A percentile compares a stretch with the other conserved stretches of the same genome.
Conservation (phyloP, 805 yeast genomes). For the Middelhovenomyces tepae region DNA sequence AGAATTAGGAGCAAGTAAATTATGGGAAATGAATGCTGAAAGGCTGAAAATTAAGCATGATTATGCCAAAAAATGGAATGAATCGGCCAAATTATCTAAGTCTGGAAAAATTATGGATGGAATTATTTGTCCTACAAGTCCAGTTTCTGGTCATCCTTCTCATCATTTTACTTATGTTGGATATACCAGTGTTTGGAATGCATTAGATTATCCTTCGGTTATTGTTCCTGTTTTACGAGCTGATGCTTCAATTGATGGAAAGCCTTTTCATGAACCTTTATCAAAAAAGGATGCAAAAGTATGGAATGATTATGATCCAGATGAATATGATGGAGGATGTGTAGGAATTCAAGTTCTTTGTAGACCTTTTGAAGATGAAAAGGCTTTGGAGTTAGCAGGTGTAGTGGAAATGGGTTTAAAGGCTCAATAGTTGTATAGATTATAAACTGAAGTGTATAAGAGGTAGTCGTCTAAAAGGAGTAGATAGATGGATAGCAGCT, state of each 20-base stretch:
- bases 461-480: too few species aligned
- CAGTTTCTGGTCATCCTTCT: slow-evolving; percentile 18
- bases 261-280: slow-evolving; percentile 12
- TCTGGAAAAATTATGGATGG: slow-evolving; percentile 40
- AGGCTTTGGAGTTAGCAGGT: slow-evolving; percentile 35
- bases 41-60: slow-evolving; percentile 25
- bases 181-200: too few species aligned
- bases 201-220: slow-evolving; percentile 11
- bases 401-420: too few species aligned
- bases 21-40: slow-evolving; percentile 35
- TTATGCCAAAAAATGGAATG: slow-evolving; percentile 37
- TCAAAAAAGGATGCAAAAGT: slow-evolving; percentile 28
- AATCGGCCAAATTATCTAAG: slow-evolving; percentile 27
- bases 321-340: slow-evolving; percentile 42
- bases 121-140: slow-evolving; percentile 40
- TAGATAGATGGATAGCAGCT: too few species aligned
- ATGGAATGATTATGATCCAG: slow-evolving; percentile 36
- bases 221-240: slow-evolving; percentile 20
- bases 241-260: slow-evolving; percentile 34
- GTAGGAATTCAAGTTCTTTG: slow-evolving; percentile 49
- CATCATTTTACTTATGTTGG: too few species aligned
- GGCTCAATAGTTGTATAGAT: too few species aligned
- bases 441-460: too few species aligned
- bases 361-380: slow-evolving; percentile 51
- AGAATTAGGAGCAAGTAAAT: slow-evolving; percentile 31